Evolutionary conservation across 371 early-diverging fungal species (phyloP).

Genomic region (Synchytrium microbalum): DNA sequence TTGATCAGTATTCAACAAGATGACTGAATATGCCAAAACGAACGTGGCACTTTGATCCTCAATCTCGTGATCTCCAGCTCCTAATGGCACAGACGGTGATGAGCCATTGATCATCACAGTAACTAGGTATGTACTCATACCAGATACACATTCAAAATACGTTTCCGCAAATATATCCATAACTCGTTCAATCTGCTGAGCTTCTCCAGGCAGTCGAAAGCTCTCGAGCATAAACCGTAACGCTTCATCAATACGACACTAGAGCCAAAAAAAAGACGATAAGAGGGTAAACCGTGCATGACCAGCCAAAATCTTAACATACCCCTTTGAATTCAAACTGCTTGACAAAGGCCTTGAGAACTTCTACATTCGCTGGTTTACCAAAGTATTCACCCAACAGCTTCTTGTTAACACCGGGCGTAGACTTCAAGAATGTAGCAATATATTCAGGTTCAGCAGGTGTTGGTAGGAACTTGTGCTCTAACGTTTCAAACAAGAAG

Average conservation of each 20-base stretch:
- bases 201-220: slow-evolving; percentile 61
- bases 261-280: neutral
- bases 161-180: slow-evolving; percentile 48
- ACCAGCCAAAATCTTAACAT: slow-evolving; percentile 4
- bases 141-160: slow-evolving; percentile 24
- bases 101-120: slow-evolving; percentile 1
- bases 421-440: slow-evolving; percentile 28
- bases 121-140: slow-evolving; percentile 10
- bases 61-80: slow-evolving; percentile 24
- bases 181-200: slow-evolving; percentile 56
- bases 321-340: slow-evolving; percentile 33
- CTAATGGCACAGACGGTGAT: slow-evolving; percentile 24
- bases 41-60: slow-evolving; percentile 32
- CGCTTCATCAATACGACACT: slow-evolving; percentile 46
- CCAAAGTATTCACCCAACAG: slow-evolving; percentile 46
- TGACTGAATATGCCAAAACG: slow-evolving; percentile 52
- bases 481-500: slow-evolving; percentile 12
- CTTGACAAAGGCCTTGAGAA: slow-evolving; percentile 27
- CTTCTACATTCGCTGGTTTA: slow-evolving; percentile 27
- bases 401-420: slow-evolving; percentile 33
- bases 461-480: slow-evolving; percentile 32
- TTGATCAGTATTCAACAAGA: slow-evolving; percentile 63
- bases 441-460: slow-evolving; percentile 23
- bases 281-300: too few species aligned
- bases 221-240: slow-evolving; percentile 46